Evolutionary conservation across 2,329 filamentous ascomycete species (phyloP).

Genomic region (Monilinia polystroma): DNA sequence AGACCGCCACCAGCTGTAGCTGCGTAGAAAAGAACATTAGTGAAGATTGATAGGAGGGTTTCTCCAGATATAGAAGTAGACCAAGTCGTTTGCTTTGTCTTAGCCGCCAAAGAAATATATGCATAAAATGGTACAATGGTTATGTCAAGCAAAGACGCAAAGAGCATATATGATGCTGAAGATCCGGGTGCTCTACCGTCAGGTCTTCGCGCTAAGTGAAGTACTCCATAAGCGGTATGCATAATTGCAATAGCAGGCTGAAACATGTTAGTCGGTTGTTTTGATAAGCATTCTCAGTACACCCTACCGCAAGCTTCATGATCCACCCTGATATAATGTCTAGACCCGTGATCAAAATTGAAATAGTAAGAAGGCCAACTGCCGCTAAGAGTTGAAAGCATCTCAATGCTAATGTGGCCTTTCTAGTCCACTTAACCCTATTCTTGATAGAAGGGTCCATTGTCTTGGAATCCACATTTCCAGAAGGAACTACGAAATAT

Average conservation of each 20-base stretch:
- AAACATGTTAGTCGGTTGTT: slow-evolving; percentile 30
- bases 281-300: neutral
- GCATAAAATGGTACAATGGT: slow-evolving; percentile 55
- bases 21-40: slow-evolving; percentile 66
- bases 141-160: slow-evolving; percentile 71
- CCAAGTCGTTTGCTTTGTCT: slow-evolving; percentile 53
- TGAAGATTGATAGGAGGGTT: slow-evolving; percentile 56
- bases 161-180: slow-evolving; percentile 85
- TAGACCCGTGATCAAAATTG: slow-evolving; percentile 72
- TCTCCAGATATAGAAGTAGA: slow-evolving; percentile 62
- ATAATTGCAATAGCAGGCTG: slow-evolving; percentile 74
- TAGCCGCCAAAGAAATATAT: slow-evolving; percentile 51
- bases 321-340: slow-evolving; percentile 69
- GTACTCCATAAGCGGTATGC: slow-evolving; percentile 74
- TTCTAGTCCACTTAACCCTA: slow-evolving; percentile 67
- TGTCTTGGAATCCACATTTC: slow-evolving; percentile 58
- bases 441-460: slow-evolving; percentile 70
- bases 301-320: slow-evolving; percentile 69
- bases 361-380: slow-evolving; percentile 68
- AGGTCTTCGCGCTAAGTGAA: slow-evolving; percentile 71
- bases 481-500: slow-evolving; percentile 63
- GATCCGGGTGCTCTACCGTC: slow-evolving; percentile 72
- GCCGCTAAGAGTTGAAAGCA: slow-evolving; percentile 66
- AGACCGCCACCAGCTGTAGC: slow-evolving; percentile 63
- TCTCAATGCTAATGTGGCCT: slow-evolving; percentile 67